Base-by-base conservation (phyloP, 768 basidiomycete species). In the Naganishia kalamii region DNA sequence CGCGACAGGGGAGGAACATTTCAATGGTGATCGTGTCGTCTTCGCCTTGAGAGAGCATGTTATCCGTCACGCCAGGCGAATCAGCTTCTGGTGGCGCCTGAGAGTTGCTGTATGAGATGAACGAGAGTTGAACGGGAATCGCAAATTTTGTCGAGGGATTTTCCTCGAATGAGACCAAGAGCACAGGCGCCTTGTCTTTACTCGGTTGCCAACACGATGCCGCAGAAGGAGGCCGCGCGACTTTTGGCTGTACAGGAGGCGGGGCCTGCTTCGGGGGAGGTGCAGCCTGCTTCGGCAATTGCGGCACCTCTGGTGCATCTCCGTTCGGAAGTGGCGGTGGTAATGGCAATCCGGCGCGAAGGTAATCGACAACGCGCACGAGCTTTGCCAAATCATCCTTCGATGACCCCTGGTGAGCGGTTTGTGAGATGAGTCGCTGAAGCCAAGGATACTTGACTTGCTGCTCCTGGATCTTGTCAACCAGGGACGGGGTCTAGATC, bases 21-120 rank as follows among this genome's bases (percentile, higher is more conserved):
- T 37, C 37, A 11, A 61, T 43, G 4, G 43, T 21, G 11, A 61
- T 46, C 21, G 23, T 61, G 25, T 41, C 60, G 21, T 41, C 21
- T 27, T 8, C 27, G n/a, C 32, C 25, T 25, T 51, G 27, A 12
- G 43, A 7, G n/a, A 27, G 29, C 25, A n/a, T 25, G 11, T 41
- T 46, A 13, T 59, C 54, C 12, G 37, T 37, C 33, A 33, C 54
- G 54, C 35, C 29, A 13, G 29, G 43, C 43, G 43, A 44, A n/a
- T 44, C 43, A 6, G 43, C 5, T 44, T 15, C 19, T n/a, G 43
- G 5, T n/a, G 43, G 7, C 19, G 19, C 11, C 5, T 44, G 8
- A 6, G 29, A 33, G 13, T 37, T 59, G 23, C 25, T 61, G 60
- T 61, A 61, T 10, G 60, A 61, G 43, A 61, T 61, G 60, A 25